Evolutionary conservation across 192 early-diverging fungal species (phyloP), one percentile per base, ranked within the genome.

Genomic region (Powellomyces hirtus): DNA sequence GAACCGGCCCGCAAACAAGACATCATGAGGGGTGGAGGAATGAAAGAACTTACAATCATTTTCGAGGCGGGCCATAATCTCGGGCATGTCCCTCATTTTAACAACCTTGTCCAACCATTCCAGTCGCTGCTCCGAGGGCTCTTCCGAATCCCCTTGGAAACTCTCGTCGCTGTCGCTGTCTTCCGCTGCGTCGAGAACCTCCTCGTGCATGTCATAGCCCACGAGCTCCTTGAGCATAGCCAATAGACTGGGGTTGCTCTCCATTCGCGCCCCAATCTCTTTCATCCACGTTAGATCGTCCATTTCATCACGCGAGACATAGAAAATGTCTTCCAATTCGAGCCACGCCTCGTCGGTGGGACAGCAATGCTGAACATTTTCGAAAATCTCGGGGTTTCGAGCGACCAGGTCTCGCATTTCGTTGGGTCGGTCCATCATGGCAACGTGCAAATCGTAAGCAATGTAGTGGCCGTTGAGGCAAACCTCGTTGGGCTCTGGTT

Each of bases 281-380:
- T 42, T 20, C 67, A 69, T 69, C 67, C 67, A 69, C 29, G 67
- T 69, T 31, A 69, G 31, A 33, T 69, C 67, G 29, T 69, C 67
- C 67, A 69, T 69, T 35, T 69, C 50, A 6, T 69, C 67, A 6
- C 67, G 67, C 29, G 67, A 37, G 14, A 42, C 36, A 27, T 60
- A 69, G 13, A 69, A 50, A 0, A 69, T 14, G 16, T 40, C 55
- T 60, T 69, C 57, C 16, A 69, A 45, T 0, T 69, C 58, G 27
- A 38, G 4, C 67, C 67, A 69, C 4, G 4, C 16, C 16, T 64
- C 45, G 22, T 66, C 64, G 29, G 1, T 38, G 26, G 51, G 29
- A 37, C 64, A 66, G 16, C 20, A 24, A 20, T 69, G 38, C 31
- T 44, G 67, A 30, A 69, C 36, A n/a, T 69, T 69, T 29, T 59